Evolutionary conservation across 257 asterid genomes (phyloP).

Genomic region (Gentiana straminea): DNA sequence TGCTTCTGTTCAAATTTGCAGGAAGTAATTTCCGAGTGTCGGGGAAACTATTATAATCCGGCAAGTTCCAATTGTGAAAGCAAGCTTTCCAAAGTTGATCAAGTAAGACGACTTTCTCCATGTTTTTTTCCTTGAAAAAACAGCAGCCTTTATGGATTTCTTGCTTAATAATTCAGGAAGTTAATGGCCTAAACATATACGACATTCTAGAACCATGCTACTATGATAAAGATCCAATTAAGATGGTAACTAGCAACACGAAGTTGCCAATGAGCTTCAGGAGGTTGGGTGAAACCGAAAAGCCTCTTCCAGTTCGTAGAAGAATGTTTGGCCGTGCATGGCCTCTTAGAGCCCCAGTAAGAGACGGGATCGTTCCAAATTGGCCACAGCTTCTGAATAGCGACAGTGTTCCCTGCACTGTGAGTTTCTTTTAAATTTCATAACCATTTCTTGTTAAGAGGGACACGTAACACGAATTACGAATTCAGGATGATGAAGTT

Average conservation of each 20-base stretch:
- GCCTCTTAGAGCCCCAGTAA: slow-evolving; percentile 90
- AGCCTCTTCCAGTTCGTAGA: slow-evolving; percentile 69
- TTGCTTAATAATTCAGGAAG: slow-evolving; percentile 33
- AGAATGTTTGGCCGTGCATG: slow-evolving; percentile 96
- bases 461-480: slow-evolving; percentile 1
- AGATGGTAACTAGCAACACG: slow-evolving; percentile 18
- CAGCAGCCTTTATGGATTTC: neutral
- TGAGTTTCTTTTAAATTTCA: slow-evolving; percentile 22
- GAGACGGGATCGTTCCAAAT: slow-evolving; percentile 68
- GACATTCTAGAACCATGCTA: slow-evolving; percentile 93
- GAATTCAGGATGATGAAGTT: slow-evolving; percentile 65
- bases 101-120: slow-evolving; percentile 29
- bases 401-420: slow-evolving; percentile 59
- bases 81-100: slow-evolving; percentile 42
- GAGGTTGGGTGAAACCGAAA: slow-evolving; percentile 82
- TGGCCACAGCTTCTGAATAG: slow-evolving; percentile 71
- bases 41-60: slow-evolving; percentile 56
- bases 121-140: neutral
- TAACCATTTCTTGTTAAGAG: neutral
- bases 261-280: slow-evolving; percentile 78
- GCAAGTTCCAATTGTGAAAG: slow-evolving; percentile 33
- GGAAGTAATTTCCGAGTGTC: slow-evolving; percentile 50
- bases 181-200: slow-evolving; percentile 52
- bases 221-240: slow-evolving; percentile 33
- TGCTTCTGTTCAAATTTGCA: slow-evolving; percentile 15